These are phyloP conservation scores for Pyracantha coccinea DNA, from an alignment of 331 rosid genomes.

Conservation along the genomic window DNA sequence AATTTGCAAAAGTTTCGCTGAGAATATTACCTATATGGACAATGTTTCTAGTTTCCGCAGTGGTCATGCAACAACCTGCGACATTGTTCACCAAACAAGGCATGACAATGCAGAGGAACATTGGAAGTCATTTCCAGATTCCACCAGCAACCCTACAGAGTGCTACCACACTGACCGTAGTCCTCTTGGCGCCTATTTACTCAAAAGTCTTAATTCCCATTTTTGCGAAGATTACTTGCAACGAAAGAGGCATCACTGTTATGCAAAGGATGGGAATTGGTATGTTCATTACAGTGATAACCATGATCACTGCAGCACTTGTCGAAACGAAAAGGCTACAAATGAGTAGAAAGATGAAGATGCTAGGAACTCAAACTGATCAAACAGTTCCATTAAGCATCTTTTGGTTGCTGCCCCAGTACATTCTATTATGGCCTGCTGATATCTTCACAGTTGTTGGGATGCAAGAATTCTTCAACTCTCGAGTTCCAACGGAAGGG, in stretches of 20 bases:
- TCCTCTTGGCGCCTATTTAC: slow-evolving; percentile 73
- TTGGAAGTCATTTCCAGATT: slow-evolving; percentile 55
- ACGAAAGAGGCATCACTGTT: slow-evolving; percentile 60
- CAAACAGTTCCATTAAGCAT: slow-evolving; percentile 56
- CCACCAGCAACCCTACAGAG: slow-evolving; percentile 97
- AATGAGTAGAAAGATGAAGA: slow-evolving; percentile 28
- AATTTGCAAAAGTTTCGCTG: slow-evolving; percentile 41
- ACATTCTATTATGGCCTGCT: slow-evolving; percentile 66
- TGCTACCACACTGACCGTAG: slow-evolving; percentile 61
- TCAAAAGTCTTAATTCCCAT: slow-evolving; percentile 50
- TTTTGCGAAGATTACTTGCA: slow-evolving; percentile 38
- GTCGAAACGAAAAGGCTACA: slow-evolving; percentile 65
- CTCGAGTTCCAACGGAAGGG: slow-evolving; percentile 58
- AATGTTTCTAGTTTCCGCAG: slow-evolving; percentile 84
- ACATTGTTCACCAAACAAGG: slow-evolving; percentile 97
- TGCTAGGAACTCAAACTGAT: slow-evolving; percentile 10
- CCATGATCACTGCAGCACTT: slow-evolving; percentile 71
- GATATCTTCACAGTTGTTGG: slow-evolving; percentile 95
- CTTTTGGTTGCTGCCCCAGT: slow-evolving; percentile 85
- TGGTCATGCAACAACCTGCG: slow-evolving; percentile 75
- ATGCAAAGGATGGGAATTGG: slow-evolving; percentile 92
- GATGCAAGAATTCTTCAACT: slow-evolving; percentile 88
- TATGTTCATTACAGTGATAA: slow-evolving; percentile 68
- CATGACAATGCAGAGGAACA: slow-evolving; percentile 83
- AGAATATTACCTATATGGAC: slow-evolving; percentile 81